Conservation (phyloP, 129 eudicot genomes). For the Artemisia tridentata region DNA sequence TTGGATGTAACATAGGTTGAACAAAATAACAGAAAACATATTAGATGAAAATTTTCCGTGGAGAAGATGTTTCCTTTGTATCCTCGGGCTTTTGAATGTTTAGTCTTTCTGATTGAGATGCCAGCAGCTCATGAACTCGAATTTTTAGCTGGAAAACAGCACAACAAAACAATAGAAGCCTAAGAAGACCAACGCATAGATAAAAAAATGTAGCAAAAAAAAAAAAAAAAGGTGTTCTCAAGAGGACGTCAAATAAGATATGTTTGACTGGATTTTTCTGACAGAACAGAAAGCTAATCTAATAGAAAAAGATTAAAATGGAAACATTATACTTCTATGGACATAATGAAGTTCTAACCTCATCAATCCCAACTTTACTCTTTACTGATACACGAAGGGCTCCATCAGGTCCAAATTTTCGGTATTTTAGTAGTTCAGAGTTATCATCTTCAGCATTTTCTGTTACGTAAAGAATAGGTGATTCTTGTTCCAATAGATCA, state of each 20-base stretch:
- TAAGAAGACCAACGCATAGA: neutral
- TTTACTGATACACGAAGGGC: constrained; percentile 72
- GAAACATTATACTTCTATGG: neutral
- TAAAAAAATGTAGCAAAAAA: neutral
- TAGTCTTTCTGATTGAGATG: constrained; percentile 57
- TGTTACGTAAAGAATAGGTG: constrained; percentile 62
- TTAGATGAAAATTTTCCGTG: constrained; percentile 24
- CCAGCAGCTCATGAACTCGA: constrained; percentile 68
- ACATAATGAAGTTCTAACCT: constrained; percentile 43
- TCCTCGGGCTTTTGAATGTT: constrained; percentile 28
- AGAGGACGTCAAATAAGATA: neutral
- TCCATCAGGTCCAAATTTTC: constrained; percentile 81
- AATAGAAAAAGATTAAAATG: neutral
- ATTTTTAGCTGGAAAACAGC: constrained; percentile 52
- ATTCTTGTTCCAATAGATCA: constrained; percentile 70
- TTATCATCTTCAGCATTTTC: constrained; percentile 53
- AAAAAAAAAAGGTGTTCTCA: neutral
- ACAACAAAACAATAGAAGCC: neutral
- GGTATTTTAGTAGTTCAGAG: constrained; percentile 62
- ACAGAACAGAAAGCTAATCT: neutral
- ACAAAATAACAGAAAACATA: neutral
- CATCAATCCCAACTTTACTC: constrained; percentile 58
- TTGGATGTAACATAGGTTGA: neutral
- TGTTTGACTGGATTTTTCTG: neutral
- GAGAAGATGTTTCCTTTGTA: constrained; percentile 21